Conservation (phyloP, 2,329 filamentous ascomycete genomes). For the Westerdykella ornata region DNA sequence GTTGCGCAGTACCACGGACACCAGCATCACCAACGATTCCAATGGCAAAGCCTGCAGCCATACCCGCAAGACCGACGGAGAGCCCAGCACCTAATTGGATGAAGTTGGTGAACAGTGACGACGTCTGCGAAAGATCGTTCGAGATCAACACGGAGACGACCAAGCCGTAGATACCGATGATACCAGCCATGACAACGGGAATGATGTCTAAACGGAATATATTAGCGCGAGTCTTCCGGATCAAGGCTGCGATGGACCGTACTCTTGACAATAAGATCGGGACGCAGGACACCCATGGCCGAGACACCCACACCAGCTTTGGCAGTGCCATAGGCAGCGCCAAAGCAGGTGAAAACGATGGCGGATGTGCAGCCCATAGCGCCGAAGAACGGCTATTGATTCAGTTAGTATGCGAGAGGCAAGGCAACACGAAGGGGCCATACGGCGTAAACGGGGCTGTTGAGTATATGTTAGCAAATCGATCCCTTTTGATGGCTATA, state of each 20-base stretch:
- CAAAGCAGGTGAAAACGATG: slow-evolving; percentile 94
- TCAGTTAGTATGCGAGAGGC: slow-evolving; percentile 22
- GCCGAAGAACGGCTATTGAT: slow-evolving; percentile 76
- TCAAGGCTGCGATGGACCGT: slow-evolving; percentile 40
- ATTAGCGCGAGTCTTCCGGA: slow-evolving; percentile 8
- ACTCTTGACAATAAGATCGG: slow-evolving; percentile 99
- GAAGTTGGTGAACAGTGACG: slow-evolving; percentile 47
- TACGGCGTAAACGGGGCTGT: slow-evolving; percentile 96
- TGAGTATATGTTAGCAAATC: slow-evolving; percentile 26
- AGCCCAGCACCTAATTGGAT: slow-evolving; percentile 50
- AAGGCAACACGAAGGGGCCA: slow-evolving; percentile 48
- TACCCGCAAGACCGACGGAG: slow-evolving; percentile 69
- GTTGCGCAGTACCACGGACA: slow-evolving; percentile 79
- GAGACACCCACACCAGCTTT: slow-evolving; percentile 99
- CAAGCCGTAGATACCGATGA: slow-evolving; percentile 86
- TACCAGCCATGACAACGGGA: slow-evolving; percentile 99
- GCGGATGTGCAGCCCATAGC: slow-evolving; percentile 93
- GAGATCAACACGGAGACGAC: slow-evolving; percentile 51
- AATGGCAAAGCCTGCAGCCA: slow-evolving; percentile 78
- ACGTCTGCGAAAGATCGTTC: slow-evolving; percentile 45
- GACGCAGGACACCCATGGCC: slow-evolving; percentile 94
- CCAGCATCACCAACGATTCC: slow-evolving; percentile 66
- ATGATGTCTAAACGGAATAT: slow-evolving; percentile 68
- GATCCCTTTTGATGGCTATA: slow-evolving; percentile 9
- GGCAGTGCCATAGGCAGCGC: slow-evolving; percentile 95